Conservation (phyloP, 305 asterid genomes). For the Nicotiana rustica region DNA sequence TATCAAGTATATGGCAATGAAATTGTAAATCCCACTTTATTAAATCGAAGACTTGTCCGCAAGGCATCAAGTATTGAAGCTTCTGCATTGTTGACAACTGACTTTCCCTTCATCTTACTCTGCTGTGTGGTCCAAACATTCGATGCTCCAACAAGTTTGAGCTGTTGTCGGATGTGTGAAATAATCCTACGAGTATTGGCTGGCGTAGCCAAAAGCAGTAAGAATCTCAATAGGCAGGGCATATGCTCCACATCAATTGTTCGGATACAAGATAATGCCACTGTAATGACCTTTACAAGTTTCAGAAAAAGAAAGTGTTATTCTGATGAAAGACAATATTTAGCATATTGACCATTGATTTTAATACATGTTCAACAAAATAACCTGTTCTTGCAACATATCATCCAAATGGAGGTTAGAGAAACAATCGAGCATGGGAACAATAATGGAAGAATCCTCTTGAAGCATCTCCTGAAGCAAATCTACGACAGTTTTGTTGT, state of each 20-base stretch:
- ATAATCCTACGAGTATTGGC: constrained; percentile 77
- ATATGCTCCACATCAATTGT: constrained; percentile 78
- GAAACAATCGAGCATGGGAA: constrained; percentile 81
- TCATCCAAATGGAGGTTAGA: constrained; percentile 85
- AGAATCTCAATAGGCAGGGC: constrained; percentile 83
- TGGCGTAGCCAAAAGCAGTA: constrained; percentile 74
- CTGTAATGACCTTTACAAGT: constrained; percentile 62
- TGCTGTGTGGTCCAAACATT: constrained; percentile 50
- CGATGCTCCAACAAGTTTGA: constrained; percentile 67
- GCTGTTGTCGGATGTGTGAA: constrained; percentile 74
- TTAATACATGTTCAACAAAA: constrained; percentile 2
- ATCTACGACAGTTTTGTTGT: constrained; percentile 64
- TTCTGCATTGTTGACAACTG: constrained; percentile 59
- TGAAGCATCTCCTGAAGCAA: constrained; percentile 83
- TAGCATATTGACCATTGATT: constrained; percentile 5
- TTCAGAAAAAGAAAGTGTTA: constrained; percentile 24
- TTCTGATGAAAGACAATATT: constrained; percentile 18
- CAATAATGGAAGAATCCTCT: constrained; percentile 79
- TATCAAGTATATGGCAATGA: constrained; percentile 15
- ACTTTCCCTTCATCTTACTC: constrained; percentile 73
- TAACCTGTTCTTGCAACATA: constrained; percentile 76
- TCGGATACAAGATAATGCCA: constrained; percentile 83
- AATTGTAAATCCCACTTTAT: constrained; percentile 61
- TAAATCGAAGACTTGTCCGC: constrained; percentile 80
- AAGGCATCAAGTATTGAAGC: constrained; percentile 78